Evolutionary conservation across 306 rosid species (phyloP), one percentile per base, ranked within the genome.

Genomic region (Quercus engelmannii): DNA sequence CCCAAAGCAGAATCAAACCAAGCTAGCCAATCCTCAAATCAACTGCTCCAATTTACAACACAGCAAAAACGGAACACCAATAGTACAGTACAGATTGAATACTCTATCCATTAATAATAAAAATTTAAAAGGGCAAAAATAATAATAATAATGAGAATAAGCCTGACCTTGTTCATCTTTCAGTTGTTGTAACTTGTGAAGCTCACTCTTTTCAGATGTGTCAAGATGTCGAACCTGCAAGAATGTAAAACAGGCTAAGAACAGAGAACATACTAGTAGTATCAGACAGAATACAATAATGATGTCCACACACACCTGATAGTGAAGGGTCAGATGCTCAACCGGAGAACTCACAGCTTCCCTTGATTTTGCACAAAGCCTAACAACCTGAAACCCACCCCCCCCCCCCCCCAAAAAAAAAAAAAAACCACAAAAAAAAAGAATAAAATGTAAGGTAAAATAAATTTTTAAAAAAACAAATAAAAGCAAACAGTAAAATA

Each of bases 341-440:
- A 96, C 99, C 20, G 99, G 99, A 75, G 99, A 96, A 80, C 99
- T 96, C 77, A 96, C 99, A 82, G 99, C 99, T 90, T 96, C 99
- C 85, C 99, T 91, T 56, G 99, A 96, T 79, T 96, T 96, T 59
- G 99, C 99, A 74, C 97, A 91, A 63, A 91, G 97, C 88, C 99
- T 90, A 65, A 96, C 99, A 88, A 96, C 99, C 99, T 95, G 79
- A 38, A 84, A 80, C 13, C 43, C 33, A 77, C 64, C 15, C n/a
- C 19, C 20, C 4, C 38, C 69, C 19, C 10, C n/a, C 35, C 10
- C 51, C 23, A 0, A 21, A 76, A 54, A 63, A 74, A 3, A 52
- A 38, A 41, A 41, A 41, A 8, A 35, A 0, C 9, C 9, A 6
- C 9, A 17, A 17, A n/a, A 1, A 49, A 12, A 59, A 30, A 64